Conservation (phyloP, 306 rosid species). For the Cucurbita pepo region DNA sequence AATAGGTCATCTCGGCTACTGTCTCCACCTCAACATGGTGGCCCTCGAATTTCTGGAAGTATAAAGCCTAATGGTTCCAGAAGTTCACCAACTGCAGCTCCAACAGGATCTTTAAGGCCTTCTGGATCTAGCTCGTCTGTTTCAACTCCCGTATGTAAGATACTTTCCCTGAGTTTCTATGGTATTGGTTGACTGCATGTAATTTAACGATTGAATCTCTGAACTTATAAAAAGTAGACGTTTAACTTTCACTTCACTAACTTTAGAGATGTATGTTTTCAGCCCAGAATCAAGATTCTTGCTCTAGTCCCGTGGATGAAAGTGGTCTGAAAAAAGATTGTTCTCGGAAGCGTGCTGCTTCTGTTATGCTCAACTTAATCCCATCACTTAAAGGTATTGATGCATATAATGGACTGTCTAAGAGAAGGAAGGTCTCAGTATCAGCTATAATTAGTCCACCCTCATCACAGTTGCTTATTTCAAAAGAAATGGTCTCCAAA, state of each 20-base stretch:
- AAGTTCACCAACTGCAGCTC: constrained; percentile 25
- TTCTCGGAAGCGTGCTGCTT: constrained; percentile 60
- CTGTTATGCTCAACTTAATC: constrained; percentile 59
- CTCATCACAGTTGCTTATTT: constrained; percentile 29
- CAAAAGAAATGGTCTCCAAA: constrained; percentile 40
- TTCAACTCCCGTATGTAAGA: constrained; percentile 78
- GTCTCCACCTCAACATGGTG: constrained; percentile 55
- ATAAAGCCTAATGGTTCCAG: constrained; percentile 45
- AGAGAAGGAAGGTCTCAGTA: constrained; percentile 55
- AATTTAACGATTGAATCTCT: neutral
- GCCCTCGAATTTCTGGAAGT: constrained; percentile 35
- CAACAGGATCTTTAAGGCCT: constrained; percentile 39
- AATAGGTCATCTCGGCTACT: constrained; percentile 40
- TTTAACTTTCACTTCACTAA: constrained; percentile 17
- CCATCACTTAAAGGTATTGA: constrained; percentile 69
- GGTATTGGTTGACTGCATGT: constrained; percentile 6
- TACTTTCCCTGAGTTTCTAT: constrained; percentile 22
- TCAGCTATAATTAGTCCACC: constrained; percentile 24
- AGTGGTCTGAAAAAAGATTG: constrained; percentile 37
- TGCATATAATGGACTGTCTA: constrained; percentile 24
- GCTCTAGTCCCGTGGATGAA: constrained; percentile 28
- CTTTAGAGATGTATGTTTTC: constrained; percentile 19
- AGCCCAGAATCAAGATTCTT: constrained; percentile 58
- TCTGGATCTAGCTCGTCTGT: constrained; percentile 46
- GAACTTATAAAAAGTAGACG: neutral